phyloP scores from a whole-genome alignment of 345 rosid species.

The Hevea brasiliensis region DNA sequence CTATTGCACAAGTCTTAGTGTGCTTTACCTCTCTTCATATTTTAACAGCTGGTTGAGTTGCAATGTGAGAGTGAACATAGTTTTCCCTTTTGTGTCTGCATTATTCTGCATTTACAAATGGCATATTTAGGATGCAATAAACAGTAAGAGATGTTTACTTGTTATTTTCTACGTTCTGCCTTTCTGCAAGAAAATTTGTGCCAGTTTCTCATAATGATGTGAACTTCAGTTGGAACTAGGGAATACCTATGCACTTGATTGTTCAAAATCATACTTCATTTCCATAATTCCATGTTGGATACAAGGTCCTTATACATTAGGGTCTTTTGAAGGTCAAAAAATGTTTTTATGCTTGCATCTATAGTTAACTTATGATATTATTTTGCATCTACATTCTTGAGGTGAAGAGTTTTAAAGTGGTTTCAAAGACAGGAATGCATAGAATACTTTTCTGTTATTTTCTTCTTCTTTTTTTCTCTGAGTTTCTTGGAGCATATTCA shows the following conservation, averaged over 20 bases:
- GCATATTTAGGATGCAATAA: not conserved
- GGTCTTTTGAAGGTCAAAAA: not conserved
- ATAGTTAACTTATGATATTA: not conserved
- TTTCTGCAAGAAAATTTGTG: not conserved
- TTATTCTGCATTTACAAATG: not conserved
- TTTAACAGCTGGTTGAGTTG: no score
- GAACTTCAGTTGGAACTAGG: not conserved
- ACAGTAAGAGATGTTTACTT: not conserved
- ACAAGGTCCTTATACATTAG: not conserved
- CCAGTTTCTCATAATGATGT: not conserved
- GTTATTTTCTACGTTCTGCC: not conserved
- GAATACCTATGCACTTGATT: not conserved
- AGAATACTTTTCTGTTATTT: not conserved
- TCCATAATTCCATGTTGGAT: not conserved
- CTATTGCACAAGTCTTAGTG: no score
- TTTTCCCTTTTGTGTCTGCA: not conserved
- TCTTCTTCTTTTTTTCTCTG: not conserved
- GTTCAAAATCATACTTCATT: not conserved
- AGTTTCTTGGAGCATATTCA: not conserved
- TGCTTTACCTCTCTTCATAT: no score
- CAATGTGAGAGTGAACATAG: no score
- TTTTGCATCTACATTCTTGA: not conserved
- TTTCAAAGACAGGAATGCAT: not conserved
- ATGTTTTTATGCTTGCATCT: no score
- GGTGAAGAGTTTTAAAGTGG: not conserved